Base-by-base conservation (phyloP, 2,329 filamentous ascomycete genomes). In the Sarocladiaceae sp. region DNA sequence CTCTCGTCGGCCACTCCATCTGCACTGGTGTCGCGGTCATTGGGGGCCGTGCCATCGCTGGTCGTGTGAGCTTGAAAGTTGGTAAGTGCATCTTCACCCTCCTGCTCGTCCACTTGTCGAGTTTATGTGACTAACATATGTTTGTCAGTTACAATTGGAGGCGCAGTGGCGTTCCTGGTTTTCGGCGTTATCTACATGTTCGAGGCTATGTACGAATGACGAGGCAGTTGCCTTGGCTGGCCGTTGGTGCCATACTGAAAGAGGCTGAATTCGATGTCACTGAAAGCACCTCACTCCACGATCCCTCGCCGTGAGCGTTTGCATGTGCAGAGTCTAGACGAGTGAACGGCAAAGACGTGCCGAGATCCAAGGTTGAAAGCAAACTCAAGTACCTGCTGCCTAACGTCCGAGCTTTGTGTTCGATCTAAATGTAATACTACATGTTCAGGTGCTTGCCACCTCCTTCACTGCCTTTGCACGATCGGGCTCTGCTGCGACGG, bases 1-100 rank as follows among this genome's bases (percentile, higher is more conserved):
- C 93, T 2, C 79, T 93, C 27, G 73, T 79, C 37, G 93, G 93
- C 9, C 93, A 98, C 64, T 85, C 80, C 35, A 79, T 91, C 52
- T 98, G 93, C 69, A 97, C 93, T 6, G 84, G 86, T 37, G 83
- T 88, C 18, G 93, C 93, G 33, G 93, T 98, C 31, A 75, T 98
- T 48, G 93, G 93, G 33, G 93, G 93, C 10, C 78, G 88, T 55
- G 91, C 93, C 43, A 87, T 98, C 63, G 93, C 93, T 33, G 93
- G 93, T 24, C 84, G 78, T 61, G 93, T 98, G 53, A 97, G 91
- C 70, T 80, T 98, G 69, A 85, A 88, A 76, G 86, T 95, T 72
- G 88, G 91, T 95, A 79, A 76, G 88, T 84, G 13, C 19, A 9
- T 19, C n/a, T 84, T 15, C 19, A 9, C 18, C n/a, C n/a, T 15